These are phyloP conservation scores for Phytophthora nicotianae DNA, from an alignment of 352 stramenopile species.

Conservation along the genomic window DNA sequence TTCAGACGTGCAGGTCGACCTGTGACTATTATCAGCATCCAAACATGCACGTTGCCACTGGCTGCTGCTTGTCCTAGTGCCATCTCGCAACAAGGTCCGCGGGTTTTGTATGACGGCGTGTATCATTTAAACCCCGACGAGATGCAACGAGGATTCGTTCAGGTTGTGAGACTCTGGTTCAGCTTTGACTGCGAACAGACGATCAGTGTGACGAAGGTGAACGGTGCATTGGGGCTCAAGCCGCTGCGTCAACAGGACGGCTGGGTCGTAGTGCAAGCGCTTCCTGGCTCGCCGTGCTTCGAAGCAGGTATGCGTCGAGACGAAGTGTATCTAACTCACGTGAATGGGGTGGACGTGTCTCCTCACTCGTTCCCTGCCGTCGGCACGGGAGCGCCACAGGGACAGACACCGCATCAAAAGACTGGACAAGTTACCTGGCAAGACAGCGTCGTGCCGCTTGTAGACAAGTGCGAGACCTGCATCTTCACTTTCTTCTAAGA, in stretches of 20 bases:
- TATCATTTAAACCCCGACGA: conserved; percentile 61
- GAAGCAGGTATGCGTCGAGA: conserved; percentile 75
- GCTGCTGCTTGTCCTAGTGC: conserved; percentile 64
- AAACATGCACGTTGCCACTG: conserved; percentile 64
- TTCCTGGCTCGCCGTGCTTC: conserved; percentile 67
- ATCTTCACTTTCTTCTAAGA: conserved; percentile 81
- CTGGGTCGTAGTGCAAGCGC: conserved; percentile 76
- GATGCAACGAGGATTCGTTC: conserved; percentile 60
- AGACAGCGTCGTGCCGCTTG: conserved; percentile 74
- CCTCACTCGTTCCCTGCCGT: conserved; percentile 72
- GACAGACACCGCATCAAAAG: conserved; percentile 22
- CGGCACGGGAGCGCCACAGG: conserved; percentile 18
- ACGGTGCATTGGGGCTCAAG: conserved; percentile 69
- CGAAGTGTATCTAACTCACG: conserved; percentile 81
- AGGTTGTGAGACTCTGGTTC: conserved; percentile 79
- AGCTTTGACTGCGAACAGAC: conserved; percentile 83
- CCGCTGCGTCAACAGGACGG: conserved; percentile 76
- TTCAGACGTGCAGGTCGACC: conserved; percentile 60
- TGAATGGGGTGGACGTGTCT: conserved; percentile 81
- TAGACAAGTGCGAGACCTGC: conserved; percentile 77
- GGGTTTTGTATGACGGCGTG: conserved; percentile 67
- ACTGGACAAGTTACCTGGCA: conserved; percentile 65
- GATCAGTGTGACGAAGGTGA: conserved; percentile 79
- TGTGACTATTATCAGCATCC: conserved; percentile 73
- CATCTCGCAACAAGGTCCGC: conserved; percentile 63